Evolutionary conservation across 768 basidiomycete species (phyloP).

Genomic region (Tephrocybe sp.): DNA sequence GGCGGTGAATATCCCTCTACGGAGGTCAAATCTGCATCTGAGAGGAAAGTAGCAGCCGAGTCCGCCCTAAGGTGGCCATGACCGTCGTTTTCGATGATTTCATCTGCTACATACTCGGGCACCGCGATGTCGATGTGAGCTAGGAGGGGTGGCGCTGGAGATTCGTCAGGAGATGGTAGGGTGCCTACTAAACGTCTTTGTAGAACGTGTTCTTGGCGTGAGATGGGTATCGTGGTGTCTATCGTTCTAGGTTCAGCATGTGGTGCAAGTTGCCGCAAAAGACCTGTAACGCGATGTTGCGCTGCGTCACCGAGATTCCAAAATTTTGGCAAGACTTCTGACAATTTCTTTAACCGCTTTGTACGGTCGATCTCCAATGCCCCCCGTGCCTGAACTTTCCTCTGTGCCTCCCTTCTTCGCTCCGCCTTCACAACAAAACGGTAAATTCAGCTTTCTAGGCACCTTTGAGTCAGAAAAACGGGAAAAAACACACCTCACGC

Average conservation of each 20-base stretch:
- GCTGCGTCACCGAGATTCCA: slow-evolving; percentile 29
- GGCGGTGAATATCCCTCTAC: neutral
- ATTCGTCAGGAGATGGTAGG: neutral
- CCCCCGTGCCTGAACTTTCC: slow-evolving; percentile 49
- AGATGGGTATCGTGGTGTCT: neutral
- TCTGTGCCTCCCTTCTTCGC: slow-evolving; percentile 52
- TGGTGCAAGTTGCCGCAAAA: slow-evolving; percentile 10
- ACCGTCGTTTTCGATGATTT: neutral
- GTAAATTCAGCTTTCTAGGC: neutral
- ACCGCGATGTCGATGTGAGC: slow-evolving; percentile 1
- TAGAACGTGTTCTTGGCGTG: neutral
- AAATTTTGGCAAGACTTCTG: slow-evolving; percentile 37
- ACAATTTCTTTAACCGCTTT: slow-evolving; percentile 47
- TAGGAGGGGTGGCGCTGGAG: neutral
- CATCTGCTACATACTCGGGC: slow-evolving; percentile 7
- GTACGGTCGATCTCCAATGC: slow-evolving; percentile 59
- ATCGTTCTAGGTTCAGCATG: neutral
- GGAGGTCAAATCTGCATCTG: neutral
- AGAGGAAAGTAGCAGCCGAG: neutral
- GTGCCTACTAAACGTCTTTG: neutral
- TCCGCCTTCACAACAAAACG: slow-evolving; percentile 49
- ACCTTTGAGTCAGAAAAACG: neutral
- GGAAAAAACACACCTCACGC: slow-evolving; percentile 52
- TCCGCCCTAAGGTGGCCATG: slow-evolving; percentile 4
- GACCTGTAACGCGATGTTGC: slow-evolving; percentile 23